Conservation (phyloP, 257 asterid genomes). For the Jacaranda copaia region DNA sequence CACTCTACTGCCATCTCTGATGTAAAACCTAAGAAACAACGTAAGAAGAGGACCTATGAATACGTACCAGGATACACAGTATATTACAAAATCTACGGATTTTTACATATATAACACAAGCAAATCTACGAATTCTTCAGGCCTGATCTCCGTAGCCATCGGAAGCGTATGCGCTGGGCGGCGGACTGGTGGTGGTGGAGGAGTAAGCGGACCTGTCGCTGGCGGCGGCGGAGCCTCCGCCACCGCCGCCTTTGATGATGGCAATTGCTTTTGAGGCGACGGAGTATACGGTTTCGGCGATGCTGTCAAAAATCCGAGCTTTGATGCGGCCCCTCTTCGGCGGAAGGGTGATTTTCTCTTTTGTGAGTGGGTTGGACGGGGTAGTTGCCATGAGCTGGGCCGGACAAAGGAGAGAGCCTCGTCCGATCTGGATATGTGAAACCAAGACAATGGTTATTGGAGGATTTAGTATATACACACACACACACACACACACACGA, state of each 20-base stretch:
- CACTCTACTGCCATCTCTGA: not conserved
- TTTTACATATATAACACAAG: no score
- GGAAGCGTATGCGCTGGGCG: slow-evolving; percentile 28
- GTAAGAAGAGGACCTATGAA: not conserved
- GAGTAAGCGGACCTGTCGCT: slow-evolving; percentile 7
- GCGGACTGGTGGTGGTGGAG: slow-evolving; percentile 41
- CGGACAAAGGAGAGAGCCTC: no score
- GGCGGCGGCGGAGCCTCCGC: slow-evolving; percentile 7
- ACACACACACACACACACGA: no score
- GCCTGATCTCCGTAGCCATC: slow-evolving; percentile 27
- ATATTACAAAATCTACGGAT: not conserved
- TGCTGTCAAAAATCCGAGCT: slow-evolving; percentile 53
- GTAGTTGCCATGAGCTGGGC: slow-evolving; percentile 34
- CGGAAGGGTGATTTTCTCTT: slow-evolving; percentile 8
- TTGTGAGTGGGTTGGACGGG: slow-evolving; percentile 26
- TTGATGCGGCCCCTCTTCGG: slow-evolving; percentile 58
- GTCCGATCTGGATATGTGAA: no score
- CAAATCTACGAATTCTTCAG: not conserved
- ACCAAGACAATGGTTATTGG: no score
- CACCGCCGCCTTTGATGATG: slow-evolving; percentile 21
- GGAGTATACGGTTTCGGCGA: slow-evolving; percentile 38
- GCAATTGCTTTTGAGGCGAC: slow-evolving; percentile 36
- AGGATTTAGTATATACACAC: no score
- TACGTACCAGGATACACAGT: not conserved
- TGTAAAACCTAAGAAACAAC: not conserved